Base-by-base conservation (phyloP, 2,329 filamentous ascomycete genomes). In the Orbilia javanica region DNA sequence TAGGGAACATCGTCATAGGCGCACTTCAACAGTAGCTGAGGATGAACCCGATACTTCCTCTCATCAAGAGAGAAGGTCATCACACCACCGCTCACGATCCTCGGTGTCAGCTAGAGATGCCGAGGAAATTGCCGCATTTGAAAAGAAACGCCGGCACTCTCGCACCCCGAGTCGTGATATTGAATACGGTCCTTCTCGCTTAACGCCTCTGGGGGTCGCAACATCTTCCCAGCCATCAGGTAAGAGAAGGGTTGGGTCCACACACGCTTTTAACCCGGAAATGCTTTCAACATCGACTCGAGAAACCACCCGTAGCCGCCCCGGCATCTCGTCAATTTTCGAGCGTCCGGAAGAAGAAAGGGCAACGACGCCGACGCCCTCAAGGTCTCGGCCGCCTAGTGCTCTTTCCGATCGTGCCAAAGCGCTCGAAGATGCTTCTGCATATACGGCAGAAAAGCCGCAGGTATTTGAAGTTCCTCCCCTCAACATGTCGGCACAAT, bases 391-490 rank as follows among this genome's bases (percentile, higher is more conserved):
- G 57, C 63, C 65, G 10, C 20, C 65, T 3, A 73, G 68, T 55
- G 55, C 53, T 27, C 48, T 79, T 44, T 73, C 75, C 8, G 75
- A 79, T 34, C 68, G 75, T 34, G 44, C 39, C 34, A 79, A 73
- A 60, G 34, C 52, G 63, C 67, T 62, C 63, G 69, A 79, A 74
- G 75, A 78, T 52, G 67, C 74, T 66, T 78, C 74, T 78, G 74
- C 74, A 72, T 48, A 44, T 55, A 71, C 74, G 62, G 74, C 67
- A 78, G 74, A 78, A 68, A 72, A 69, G 74, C 60, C 74, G 74
- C 74, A 78, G 74, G 74, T 78, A 78, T 78, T 78, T 78, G 62
- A 78, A 78, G 67, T 62, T 78, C 74, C 74, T 78, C 62, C 74
- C 74, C 74, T 72, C 55, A 72, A 78, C 71, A 72, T 78, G 60